Conservation (phyloP, 306 rosid genomes). For the cucumber (Cucumis sativus) region Cucumber_9930_V3 NC_026657.2:5386501-5387000, state of each 20-base stretch:
- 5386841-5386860: not conserved
- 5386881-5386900: not conserved
- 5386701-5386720: slow-evolving; percentile 6
- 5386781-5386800: not conserved
- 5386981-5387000: not conserved
- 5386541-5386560: not conserved
- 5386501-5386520: not conserved
- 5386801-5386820: not conserved
- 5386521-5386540: not conserved
- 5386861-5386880: not conserved
- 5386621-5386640: slow-evolving; percentile 7
- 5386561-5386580: not conserved
- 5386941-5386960: not conserved
- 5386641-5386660: not conserved
- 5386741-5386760: not conserved
- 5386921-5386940: not conserved
- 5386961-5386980: not conserved
- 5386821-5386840: not conserved
- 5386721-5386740: not conserved
- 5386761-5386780: not conserved
- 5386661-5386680: slow-evolving; percentile 11
- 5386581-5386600: not conserved
- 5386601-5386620: not conserved
- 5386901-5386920: not conserved
- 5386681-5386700: slow-evolving; percentile 10